Percentiles rank a stretch among this genome's conserved stretches.
These are phyloP conservation scores for Hypoxylon sp. DNA, from an alignment of 2,329 filamentous ascomycete species.

Conservation along the genomic window DNA sequence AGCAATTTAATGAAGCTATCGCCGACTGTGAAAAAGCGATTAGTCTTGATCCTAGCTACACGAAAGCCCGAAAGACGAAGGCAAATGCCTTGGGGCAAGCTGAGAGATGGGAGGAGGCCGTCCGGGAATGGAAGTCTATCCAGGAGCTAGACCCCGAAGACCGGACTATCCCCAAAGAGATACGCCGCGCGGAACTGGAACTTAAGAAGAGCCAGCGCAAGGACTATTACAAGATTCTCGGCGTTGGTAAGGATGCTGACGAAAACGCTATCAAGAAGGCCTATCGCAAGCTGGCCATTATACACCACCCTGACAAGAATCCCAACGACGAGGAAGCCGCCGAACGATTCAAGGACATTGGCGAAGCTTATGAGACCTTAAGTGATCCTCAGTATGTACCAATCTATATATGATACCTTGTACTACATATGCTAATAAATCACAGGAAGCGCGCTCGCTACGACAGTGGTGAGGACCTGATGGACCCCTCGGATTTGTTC, in stretches of 20 bases:
- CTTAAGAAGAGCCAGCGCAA: constrained; percentile 98
- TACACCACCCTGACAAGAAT: constrained; percentile 98
- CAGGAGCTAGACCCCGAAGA: constrained; percentile 88
- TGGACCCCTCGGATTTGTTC: constrained; percentile 93
- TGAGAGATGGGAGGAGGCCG: constrained; percentile 92
- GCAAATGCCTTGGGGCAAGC: constrained; percentile 89
- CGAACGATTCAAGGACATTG: constrained; percentile 96
- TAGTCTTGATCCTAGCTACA: constrained; percentile 84
- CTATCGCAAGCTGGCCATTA: constrained; percentile 93
- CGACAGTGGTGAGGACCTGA: constrained; percentile 91
- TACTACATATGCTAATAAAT: constrained; percentile 56
- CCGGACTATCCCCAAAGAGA: constrained; percentile 83
- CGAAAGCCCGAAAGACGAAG: constrained; percentile 93
- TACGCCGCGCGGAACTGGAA: constrained; percentile 92
- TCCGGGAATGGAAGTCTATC: constrained; percentile 89
- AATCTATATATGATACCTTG: background rate
- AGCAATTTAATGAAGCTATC: constrained; percentile 86
- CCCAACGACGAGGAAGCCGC: constrained; percentile 87
- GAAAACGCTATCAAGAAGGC: constrained; percentile 95
- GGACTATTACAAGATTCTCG: constrained; percentile 99
- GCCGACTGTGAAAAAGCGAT: constrained; percentile 89
- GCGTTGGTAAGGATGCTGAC: constrained; percentile 85
- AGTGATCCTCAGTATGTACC: constrained; percentile 88
- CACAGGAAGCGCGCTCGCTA: constrained; percentile 87
- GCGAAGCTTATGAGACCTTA: constrained; percentile 95